Evolutionary conservation across 2,329 filamentous ascomycete genomes (phyloP).

Genomic region (Ophiognomonia clavigignenti-juglandacearum): DNA sequence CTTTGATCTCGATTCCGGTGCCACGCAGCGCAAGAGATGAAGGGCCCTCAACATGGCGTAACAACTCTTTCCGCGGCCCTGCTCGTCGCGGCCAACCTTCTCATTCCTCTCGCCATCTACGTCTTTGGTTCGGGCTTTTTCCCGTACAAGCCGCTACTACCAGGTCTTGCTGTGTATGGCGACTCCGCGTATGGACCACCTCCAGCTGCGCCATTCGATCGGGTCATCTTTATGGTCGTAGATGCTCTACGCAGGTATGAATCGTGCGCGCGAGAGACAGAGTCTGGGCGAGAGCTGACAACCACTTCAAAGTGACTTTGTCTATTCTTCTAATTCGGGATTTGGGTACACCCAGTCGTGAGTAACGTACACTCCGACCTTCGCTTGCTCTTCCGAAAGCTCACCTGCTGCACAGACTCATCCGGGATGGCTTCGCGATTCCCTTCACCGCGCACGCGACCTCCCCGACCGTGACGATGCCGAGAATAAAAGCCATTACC

Average conservation of each 20-base stretch:
- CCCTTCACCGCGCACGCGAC: conserved; percentile 94
- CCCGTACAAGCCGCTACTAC: conserved; percentile 90
- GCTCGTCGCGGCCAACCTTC: conserved; percentile 65
- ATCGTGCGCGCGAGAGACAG: neutral
- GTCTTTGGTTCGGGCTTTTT: conserved; percentile 91
- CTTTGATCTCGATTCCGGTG: no score
- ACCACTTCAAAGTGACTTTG: conserved; percentile 70
- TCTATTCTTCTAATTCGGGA: conserved; percentile 74
- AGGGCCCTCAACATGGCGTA: conserved; percentile 22
- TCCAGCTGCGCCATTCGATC: conserved; percentile 73
- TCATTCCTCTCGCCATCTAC: conserved; percentile 70
- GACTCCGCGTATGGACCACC: conserved; percentile 48
- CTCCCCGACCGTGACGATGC: conserved; percentile 98
- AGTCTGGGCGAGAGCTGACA: conserved; percentile 14
- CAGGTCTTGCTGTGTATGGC: conserved; percentile 72
- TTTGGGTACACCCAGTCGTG: conserved; percentile 88
- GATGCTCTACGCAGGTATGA: conserved; percentile 83
- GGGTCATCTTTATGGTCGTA: conserved; percentile 93
- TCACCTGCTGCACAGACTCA: conserved; percentile 53
- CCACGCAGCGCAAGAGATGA: conserved; percentile 19
- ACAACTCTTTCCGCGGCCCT: conserved; percentile 32
- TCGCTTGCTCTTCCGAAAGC: neutral
- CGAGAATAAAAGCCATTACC: conserved; percentile 92
- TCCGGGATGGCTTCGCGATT: conserved; percentile 75
- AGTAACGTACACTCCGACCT: conserved; percentile 17